Evolutionary conservation across 306 rosid species (phyloP).

Genomic region (Corylus americana): DNA sequence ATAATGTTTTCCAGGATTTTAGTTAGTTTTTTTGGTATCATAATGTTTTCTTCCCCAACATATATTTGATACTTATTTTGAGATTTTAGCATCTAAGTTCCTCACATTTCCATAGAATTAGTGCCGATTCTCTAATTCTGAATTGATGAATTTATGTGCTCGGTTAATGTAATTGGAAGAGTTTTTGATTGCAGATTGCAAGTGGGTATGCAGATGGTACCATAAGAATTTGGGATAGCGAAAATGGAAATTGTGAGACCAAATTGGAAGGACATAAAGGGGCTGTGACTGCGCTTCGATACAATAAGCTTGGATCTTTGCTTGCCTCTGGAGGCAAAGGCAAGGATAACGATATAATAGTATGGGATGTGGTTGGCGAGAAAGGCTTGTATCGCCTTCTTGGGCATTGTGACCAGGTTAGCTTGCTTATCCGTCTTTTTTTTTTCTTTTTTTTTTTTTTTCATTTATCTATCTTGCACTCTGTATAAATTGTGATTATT

Average conservation of each 20-base stretch:
- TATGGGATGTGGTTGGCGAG: constrained; percentile 91
- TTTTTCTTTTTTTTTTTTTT: background rate
- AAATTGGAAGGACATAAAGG: constrained; percentile 92
- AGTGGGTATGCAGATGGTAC: constrained; percentile 86
- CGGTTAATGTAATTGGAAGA: background rate
- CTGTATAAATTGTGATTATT: constrained; percentile 2
- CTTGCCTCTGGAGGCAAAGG: constrained; percentile 96
- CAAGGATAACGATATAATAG: constrained; percentile 79
- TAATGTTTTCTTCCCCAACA: too few relatives aligned
- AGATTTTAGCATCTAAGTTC: too few relatives aligned
- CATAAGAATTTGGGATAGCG: constrained; percentile 84
- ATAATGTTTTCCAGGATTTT: too few relatives aligned
- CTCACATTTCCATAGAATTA: too few relatives aligned
- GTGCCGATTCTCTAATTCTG: background rate
- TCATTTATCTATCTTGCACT: background rate
- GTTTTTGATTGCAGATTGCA: constrained; percentile 59
- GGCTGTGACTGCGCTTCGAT: constrained; percentile 79
- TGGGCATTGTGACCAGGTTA: constrained; percentile 89
- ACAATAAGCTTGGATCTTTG: constrained; percentile 66
- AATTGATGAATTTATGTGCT: background rate
- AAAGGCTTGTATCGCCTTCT: constrained; percentile 87
- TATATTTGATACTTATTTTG: too few relatives aligned
- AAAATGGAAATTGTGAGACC: constrained; percentile 71
- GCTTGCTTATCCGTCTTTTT: background rate
- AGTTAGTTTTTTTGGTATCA: too few relatives aligned